Base-by-base conservation (phyloP, 352 stramenopile species). In the Phytopythium boreale region DNA sequence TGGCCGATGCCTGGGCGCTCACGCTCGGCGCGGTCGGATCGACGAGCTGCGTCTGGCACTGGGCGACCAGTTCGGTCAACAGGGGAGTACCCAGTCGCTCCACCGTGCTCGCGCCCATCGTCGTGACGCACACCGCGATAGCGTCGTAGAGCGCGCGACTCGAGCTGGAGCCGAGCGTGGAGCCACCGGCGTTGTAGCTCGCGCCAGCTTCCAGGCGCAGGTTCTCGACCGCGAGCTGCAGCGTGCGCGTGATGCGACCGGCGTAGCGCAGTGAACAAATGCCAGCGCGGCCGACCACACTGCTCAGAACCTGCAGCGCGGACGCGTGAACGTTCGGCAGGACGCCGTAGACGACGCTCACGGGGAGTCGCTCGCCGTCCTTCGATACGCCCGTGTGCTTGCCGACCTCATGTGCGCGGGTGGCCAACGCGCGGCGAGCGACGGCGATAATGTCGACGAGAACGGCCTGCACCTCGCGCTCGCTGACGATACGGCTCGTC, bases 351-450 rank as follows among this genome's bases (percentile, higher is more conserved):
- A 93, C 78, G 20, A 93, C 79, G 49, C 84, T 92, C 20, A 80
- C 57, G 0, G 87, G 87, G 4, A 95, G 67, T 1, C 82, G 78
- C n/a, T 83, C 71, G 34, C 87, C 87, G 68, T 95, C 84, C 24
- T 92, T 82, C 7, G 87, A 95, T 26, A 93, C 74, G 20, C 82
- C 84, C 12, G 80, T 92, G 60, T 93, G 84, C 73, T 92, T 92
- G 51, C 87, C 87, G 50, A 93, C 77, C 43, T 93, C 82, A 24
- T 88, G 74, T 10, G 80, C 87, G 22, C 79, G 81, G 37, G 92
- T 69, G 4, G 68, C 74, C 57, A 95, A 69, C 7, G 87, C 76
- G 20, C 87, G 82, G 9, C 83, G 83, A 52, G 76, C 69, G 26
- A 93, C 74, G 20, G 70, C 56, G 43, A 93, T 56, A 24, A 92